phyloP scores from a whole-genome alignment of 78 protist species.

The Diacronema lutheri region DNA sequence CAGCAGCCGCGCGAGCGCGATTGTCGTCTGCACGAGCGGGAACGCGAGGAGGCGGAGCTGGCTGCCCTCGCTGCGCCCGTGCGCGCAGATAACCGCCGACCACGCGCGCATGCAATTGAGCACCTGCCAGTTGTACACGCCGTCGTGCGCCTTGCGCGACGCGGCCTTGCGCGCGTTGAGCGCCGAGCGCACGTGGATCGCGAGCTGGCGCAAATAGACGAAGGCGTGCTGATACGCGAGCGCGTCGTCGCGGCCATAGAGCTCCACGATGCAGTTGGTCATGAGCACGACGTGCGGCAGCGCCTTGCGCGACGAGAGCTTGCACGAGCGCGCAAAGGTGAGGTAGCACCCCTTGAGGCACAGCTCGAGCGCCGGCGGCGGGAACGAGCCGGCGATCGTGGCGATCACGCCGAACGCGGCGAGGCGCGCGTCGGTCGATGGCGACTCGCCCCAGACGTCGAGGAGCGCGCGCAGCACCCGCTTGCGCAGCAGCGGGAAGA shows the following conservation, averaged over 20 bases:
- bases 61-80: not conserved
- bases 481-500: not conserved
- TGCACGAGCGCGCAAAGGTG: constrained; percentile 52
- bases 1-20: constrained; percentile 18
- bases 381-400: not conserved
- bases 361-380: not conserved
- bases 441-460: not conserved
- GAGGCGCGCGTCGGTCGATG: not conserved
- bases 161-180: constrained; percentile 17
- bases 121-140: constrained; percentile 86
- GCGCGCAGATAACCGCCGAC: constrained; percentile 34
- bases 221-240: constrained; percentile 78
- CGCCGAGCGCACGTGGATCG: constrained; percentile 77
- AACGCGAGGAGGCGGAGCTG: constrained; percentile 6
- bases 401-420: not conserved
- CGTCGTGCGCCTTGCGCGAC: not conserved
- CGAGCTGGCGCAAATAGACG: constrained; percentile 88
- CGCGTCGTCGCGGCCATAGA: constrained; percentile 8
- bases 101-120: constrained; percentile 70
- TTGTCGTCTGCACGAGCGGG: constrained; percentile 1
- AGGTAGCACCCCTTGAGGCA: constrained; percentile 65
- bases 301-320: no score
- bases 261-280: constrained; percentile 72
- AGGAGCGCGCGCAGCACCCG: not conserved
- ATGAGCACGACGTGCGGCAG: constrained; percentile 45